Base-by-base conservation (phyloP, 768 basidiomycete genomes). In the Exidia glandulosa region DNA sequence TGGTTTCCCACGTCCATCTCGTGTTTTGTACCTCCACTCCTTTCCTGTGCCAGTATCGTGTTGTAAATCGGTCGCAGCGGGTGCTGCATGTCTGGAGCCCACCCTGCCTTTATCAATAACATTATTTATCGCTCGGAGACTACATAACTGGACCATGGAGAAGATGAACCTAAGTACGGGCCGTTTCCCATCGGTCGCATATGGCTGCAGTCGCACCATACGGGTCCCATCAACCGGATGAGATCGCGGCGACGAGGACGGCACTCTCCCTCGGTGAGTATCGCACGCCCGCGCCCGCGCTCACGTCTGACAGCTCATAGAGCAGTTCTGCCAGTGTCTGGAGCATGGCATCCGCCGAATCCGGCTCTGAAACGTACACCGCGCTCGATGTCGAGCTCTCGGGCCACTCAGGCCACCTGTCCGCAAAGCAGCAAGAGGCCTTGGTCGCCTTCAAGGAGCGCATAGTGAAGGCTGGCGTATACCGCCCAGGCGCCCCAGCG, bases 381-480 rank as follows among this genome's bases (percentile, higher is more conserved):
- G 50, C 25, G 5, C 25, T 54, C 12, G 50, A 54, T 31, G 50
- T 29, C 6, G 50, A 54, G 25, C 50, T 54, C 50, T 54, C 25
- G 0, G 68, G 67, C 0, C 63, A 68, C 27, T 16, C 81, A 3
- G 81, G 80, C 2, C 77, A 83, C 65, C 78, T 87, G 52, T 75
- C 80, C 3, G 45, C 67, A 3, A 68, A 72, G 2, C 84, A 88
- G 63, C 67, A 79, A 61, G 68, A 74, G 30, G 74, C 77, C 12
- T 72, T 90, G 25, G 66, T 69, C 3, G 65, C 68, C 0, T 87
- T 90, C 76, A 86, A 81, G 66, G 65, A 73, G 13, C 74, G 72
- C 48, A 74, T 90, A 16, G 64, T 62, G 2, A 71, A 76, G 29
- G 78, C 78, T 2, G 72, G 75, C n/a, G 75, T 88, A 32, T 89